Evolutionary conservation across 1,284 basidiomycete species (phyloP).

Genomic region (Rhodotorula sp.): DNA sequence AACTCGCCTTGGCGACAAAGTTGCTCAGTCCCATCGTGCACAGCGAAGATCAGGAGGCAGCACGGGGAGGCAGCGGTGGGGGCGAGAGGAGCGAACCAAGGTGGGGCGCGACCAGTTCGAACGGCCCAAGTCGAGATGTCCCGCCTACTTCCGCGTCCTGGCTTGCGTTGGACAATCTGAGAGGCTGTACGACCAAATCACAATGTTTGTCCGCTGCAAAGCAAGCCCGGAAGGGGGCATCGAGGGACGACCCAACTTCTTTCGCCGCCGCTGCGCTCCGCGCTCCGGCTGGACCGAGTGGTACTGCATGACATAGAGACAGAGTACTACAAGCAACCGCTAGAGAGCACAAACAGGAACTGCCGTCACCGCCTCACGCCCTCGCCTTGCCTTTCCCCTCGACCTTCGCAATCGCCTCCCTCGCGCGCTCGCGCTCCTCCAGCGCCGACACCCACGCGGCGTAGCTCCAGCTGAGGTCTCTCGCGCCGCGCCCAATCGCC

Average conservation of each 20-base stretch:
- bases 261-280: too few species aligned
- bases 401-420: not conserved
- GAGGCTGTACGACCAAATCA: too few species aligned
- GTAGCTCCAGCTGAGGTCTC: constrained; percentile 55
- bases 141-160: too few species aligned
- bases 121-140: too few species aligned
- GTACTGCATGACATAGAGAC: too few species aligned
- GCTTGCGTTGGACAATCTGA: too few species aligned
- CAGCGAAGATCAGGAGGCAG: not conserved
- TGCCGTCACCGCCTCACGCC: not conserved
- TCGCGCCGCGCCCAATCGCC: constrained; percentile 47
- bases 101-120: too few species aligned
- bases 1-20: not conserved
- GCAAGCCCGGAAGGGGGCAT: too few species aligned
- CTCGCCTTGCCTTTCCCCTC: not conserved
- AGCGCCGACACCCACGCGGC: constrained; percentile 46
- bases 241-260: too few species aligned
- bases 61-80: not conserved
- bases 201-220: too few species aligned
- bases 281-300: too few species aligned
- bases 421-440: constrained; percentile 3
- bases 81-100: not conserved
- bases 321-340: not conserved
- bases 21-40: constrained; percentile 10
- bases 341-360: not conserved